Percentiles rank a stretch among this genome's conserved stretches.
These are phyloP conservation scores for Fraxinus greggii DNA, from an alignment of 305 asterid genomes.

Conservation along the genomic window DNA sequence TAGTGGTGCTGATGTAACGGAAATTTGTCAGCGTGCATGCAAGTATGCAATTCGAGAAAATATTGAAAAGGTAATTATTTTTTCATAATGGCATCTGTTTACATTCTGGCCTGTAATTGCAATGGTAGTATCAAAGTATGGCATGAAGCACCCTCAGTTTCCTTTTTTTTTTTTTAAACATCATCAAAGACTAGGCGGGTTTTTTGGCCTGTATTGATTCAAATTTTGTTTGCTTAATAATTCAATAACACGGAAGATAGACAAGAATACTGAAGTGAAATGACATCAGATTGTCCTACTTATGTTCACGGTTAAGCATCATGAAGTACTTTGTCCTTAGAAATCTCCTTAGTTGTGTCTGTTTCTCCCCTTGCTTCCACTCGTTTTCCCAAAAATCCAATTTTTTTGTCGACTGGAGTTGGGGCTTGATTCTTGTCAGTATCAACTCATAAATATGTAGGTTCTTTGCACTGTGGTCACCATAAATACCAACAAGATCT, in stretches of 20 bases:
- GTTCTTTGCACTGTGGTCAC: background rate
- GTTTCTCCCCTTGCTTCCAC: background rate
- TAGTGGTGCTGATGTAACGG: slow-evolving; percentile 50
- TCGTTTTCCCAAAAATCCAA: background rate
- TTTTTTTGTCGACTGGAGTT: background rate
- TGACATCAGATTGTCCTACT: background rate
- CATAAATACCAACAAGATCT: background rate
- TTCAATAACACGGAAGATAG: background rate
- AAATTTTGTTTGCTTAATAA: background rate
- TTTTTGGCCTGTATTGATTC: background rate
- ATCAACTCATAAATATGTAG: background rate
- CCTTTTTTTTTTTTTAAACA: background rate
- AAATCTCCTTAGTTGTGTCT: background rate
- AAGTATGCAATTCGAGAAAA: slow-evolving; percentile 49
- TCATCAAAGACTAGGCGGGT: background rate
- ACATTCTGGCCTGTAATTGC: background rate
- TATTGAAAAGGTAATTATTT: slow-evolving; percentile 37
- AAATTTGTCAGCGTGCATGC: slow-evolving; percentile 53
- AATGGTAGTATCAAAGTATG: background rate
- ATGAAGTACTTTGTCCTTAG: background rate
- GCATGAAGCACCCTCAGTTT: background rate
- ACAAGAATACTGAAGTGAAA: background rate
- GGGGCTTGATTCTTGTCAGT: background rate
- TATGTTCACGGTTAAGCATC: background rate
- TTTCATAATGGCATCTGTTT: background rate